Percentiles rank a stretch among this genome's conserved stretches.
Evolutionary conservation across 495 filamentous ascomycete species (phyloP).

Genomic region (Staphylotrichum longicolle): DNA sequence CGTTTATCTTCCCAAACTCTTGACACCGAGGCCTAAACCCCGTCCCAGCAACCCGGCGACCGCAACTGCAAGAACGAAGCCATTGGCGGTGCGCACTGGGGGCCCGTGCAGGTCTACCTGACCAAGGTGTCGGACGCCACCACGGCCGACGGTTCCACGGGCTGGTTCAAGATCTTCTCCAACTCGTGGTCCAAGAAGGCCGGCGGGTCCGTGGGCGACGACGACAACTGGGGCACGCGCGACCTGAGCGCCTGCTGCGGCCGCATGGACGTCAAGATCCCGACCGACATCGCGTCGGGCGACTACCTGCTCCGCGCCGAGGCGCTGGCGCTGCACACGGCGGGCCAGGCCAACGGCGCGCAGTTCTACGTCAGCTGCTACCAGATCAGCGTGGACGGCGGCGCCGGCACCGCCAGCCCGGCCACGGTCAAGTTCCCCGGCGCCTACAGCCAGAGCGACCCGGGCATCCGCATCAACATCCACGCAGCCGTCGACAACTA

Average conservation of each 20-base stretch:
- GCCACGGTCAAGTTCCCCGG: constrained; percentile 46
- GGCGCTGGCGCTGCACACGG: constrained; percentile 51
- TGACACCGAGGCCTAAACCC: neutral
- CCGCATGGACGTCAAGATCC: constrained; percentile 49
- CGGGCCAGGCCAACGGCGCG: constrained; percentile 35
- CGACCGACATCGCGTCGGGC: constrained; percentile 45
- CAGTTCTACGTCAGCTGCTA: constrained; percentile 55
- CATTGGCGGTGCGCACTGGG: constrained; percentile 49
- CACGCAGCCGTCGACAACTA: constrained; percentile 39
- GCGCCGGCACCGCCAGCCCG: constrained; percentile 33
- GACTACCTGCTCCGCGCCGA: constrained; percentile 55
- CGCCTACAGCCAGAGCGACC: constrained; percentile 47
- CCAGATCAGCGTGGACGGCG: constrained; percentile 43
- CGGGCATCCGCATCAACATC: constrained; percentile 53
- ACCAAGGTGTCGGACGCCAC: constrained; percentile 51
- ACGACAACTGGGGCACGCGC: constrained; percentile 52
- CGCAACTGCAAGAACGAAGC: constrained; percentile 45
- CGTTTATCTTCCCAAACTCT: neutral
- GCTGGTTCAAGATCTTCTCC: constrained; percentile 55
- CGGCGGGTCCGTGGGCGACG: constrained; percentile 37
- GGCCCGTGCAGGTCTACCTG: constrained; percentile 54
- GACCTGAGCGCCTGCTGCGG: constrained; percentile 53
- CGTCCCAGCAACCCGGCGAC: constrained; percentile 44
- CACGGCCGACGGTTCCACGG: constrained; percentile 38
- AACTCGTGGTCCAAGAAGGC: constrained; percentile 45